A percentile compares a stretch with the other conserved stretches of the same genome.
phyloP scores from a whole-genome alignment of 2,329 filamentous ascomycete genomes.

The Shiraia bambusicola region DNA sequence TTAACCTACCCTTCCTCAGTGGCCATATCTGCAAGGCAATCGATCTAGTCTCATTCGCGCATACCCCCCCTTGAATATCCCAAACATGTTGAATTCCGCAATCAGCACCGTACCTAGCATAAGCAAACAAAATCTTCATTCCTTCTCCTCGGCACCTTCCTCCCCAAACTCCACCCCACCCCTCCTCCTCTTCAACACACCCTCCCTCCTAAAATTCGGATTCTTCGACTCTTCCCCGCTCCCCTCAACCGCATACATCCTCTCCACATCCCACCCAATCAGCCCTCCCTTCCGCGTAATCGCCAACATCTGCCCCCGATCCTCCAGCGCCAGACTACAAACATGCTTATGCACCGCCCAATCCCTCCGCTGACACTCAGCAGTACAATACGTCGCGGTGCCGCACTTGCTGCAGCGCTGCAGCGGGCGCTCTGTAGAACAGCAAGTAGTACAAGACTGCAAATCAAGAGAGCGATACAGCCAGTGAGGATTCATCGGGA shows the following conservation, averaged over 20 bases:
- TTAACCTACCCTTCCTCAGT: no score
- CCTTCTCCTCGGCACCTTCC: no score
- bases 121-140: no score
- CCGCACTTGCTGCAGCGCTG: conserved; percentile 26
- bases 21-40: no score
- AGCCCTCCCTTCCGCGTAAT: conserved; percentile 22
- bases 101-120: no score
- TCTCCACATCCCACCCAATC: conserved; percentile 21
- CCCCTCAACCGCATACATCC: conserved; percentile 12
- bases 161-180: no score
- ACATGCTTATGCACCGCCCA: conserved; percentile 27
- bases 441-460: conserved; percentile 15
- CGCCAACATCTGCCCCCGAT: conserved; percentile 22
- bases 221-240: conserved; percentile 18
- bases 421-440: not conserved
- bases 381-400: conserved; percentile 24
- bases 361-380: conserved; percentile 19
- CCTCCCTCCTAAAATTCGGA: conserved; percentile 13
- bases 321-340: conserved; percentile 23
- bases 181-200: no score
- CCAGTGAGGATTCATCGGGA: conserved; percentile 26
- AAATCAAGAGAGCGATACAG: conserved; percentile 18
- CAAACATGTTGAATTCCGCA: no score
- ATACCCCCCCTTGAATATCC: no score
- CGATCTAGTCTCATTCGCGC: no score